Evolutionary conservation across 192 early-diverging fungal genomes (phyloP).

Genomic region (Gigaspora rosea): DNA sequence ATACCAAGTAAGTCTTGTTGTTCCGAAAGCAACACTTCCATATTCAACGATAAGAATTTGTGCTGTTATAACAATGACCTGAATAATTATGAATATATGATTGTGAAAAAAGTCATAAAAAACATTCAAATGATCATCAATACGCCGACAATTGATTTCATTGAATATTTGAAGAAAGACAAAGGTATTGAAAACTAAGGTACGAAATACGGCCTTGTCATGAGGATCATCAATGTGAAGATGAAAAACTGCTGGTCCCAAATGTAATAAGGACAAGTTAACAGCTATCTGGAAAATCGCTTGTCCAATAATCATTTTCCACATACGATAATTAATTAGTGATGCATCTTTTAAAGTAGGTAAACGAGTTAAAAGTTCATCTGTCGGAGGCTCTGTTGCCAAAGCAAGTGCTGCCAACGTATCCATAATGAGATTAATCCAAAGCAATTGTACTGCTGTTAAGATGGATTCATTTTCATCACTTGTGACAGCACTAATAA

Average conservation of each 20-base stretch:
- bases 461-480: conserved; percentile 72
- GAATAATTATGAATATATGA: conserved; percentile 77
- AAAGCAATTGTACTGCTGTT: conserved; percentile 89
- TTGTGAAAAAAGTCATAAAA: conserved; percentile 85
- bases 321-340: conserved; percentile 88
- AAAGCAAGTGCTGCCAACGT: conserved; percentile 90
- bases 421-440: conserved; percentile 97
- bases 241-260: conserved; percentile 65
- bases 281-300: conserved; percentile 85
- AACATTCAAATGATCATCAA: conserved; percentile 79
- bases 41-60: conserved; percentile 88
- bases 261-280: conserved; percentile 62
- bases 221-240: conserved; percentile 36
- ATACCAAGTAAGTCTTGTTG: conserved; percentile 56
- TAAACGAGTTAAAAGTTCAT: conserved; percentile 76
- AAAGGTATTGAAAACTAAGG: conserved; percentile 94
- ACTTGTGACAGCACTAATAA: conserved; percentile 66
- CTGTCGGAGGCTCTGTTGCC: conserved; percentile 87
- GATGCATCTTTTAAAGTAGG: conserved; percentile 75
- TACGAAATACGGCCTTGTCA: conserved; percentile 57
- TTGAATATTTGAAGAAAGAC: conserved; percentile 96
- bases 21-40: conserved; percentile 89
- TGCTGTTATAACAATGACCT: conserved; percentile 66
- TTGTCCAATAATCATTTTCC: conserved; percentile 90
- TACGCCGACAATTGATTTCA: conserved; percentile 88